These are phyloP conservation scores for Acacia confusa DNA, from an alignment of 306 rosid species.

Conservation along the genomic window DNA sequence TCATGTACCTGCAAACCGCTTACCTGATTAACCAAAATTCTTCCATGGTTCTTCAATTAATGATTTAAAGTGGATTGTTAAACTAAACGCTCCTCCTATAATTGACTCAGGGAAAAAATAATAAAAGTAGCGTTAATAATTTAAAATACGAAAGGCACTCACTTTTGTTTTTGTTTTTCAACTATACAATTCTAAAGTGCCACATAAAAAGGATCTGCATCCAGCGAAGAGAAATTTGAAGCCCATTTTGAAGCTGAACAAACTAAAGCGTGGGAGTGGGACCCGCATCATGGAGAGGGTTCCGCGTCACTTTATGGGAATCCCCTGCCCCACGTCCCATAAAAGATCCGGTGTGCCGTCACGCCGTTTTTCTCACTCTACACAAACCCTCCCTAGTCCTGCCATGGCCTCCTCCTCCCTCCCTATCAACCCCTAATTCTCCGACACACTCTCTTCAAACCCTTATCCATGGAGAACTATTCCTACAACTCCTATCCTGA, in stretches of 20 bases:
- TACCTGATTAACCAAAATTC: too few relatives aligned
- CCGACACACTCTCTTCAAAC: neutral
- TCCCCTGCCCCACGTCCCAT: slow-evolving; percentile 14
- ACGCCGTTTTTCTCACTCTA: slow-evolving; percentile 7
- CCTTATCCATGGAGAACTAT: slow-evolving; percentile 58
- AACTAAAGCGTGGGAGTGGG: neutral
- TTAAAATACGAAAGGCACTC: neutral
- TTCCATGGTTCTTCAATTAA: neutral
- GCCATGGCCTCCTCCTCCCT: neutral
- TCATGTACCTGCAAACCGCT: too few relatives aligned
- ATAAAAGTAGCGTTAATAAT: too few relatives aligned
- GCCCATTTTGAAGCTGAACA: neutral
- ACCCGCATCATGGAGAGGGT: neutral
- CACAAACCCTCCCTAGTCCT: neutral
- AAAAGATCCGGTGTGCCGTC: slow-evolving; percentile 8
- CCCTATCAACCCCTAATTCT: neutral
- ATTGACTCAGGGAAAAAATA: too few relatives aligned
- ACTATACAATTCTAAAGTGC: neutral
- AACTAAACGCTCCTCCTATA: neutral
- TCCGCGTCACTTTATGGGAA: neutral
- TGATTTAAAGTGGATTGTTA: neutral
- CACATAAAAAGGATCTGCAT: neutral
- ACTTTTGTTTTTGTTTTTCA: neutral
- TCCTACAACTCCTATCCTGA: slow-evolving; percentile 61
- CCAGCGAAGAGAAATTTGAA: neutral